Evolutionary conservation across 345 rosid species (phyloP).

Genomic region (Hirschfeldia incana): DNA sequence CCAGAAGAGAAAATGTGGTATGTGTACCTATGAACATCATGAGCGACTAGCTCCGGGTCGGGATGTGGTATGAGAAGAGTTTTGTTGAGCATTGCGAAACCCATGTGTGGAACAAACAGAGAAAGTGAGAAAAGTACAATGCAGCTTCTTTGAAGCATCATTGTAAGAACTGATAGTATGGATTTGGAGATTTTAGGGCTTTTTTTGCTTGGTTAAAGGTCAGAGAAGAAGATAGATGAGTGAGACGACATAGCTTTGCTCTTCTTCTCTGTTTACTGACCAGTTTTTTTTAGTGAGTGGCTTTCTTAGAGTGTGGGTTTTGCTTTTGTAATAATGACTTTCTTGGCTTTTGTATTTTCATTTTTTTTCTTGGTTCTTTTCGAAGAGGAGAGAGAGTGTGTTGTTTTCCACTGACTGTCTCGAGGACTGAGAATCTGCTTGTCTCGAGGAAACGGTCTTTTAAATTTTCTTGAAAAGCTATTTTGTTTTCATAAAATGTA

Average conservation of each 20-base stretch:
- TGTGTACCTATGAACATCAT: conserved; percentile 72
- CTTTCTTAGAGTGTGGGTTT: conserved; percentile 33
- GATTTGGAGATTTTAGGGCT: conserved; percentile 3
- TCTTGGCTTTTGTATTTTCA: conserved; percentile 31
- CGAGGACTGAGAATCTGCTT: conserved; percentile 41
- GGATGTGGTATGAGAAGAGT: conserved; percentile 68
- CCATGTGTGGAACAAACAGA: conserved; percentile 39
- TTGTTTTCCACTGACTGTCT: conserved; percentile 40
- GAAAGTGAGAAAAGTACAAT: conserved; percentile 50
- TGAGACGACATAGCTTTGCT: conserved; percentile 26
- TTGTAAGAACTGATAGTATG: conserved; percentile 2
- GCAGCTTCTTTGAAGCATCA: conserved; percentile 50
- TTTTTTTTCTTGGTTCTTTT: conserved; percentile 23
- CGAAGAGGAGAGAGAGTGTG: conserved; percentile 28
- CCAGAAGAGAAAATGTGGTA: not conserved
- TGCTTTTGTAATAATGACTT: conserved; percentile 36
- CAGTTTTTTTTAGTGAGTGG: conserved; percentile 26
- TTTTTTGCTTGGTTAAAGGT: not conserved
- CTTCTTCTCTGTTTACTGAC: conserved; percentile 14
- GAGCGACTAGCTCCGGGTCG: conserved; percentile 74
- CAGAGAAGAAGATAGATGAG: conserved; percentile 19
- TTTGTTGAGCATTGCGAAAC: conserved; percentile 53
- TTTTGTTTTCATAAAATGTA: not conserved
- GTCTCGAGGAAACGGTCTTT: conserved; percentile 45
- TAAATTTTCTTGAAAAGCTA: conserved; percentile 6